Evolutionary conservation across 1,284 basidiomycete species (phyloP), one percentile per base, ranked within the genome.

Genomic region (Trichosporon sp.): DNA sequence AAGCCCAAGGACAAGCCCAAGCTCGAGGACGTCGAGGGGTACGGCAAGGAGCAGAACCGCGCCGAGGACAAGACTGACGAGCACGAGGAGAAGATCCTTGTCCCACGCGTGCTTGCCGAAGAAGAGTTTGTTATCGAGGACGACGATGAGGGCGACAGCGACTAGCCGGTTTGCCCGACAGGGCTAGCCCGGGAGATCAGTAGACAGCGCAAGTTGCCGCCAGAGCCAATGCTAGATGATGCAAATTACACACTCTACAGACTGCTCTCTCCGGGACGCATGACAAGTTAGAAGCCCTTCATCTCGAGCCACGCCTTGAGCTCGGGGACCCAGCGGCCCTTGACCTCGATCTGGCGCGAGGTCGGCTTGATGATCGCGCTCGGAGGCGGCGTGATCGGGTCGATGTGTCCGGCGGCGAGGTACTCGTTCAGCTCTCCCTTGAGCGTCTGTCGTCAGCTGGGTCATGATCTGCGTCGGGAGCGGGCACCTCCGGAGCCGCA

Each of bases 281-380:
- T n/a, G 11, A 31, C 9, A 35, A 32, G 65, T 71, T 75, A 80
- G 68, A 79, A 78, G 12, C 79, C 79, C 66, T 72, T 67, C 18
- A 70, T 72, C 65, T 77, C 75, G 60, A 80, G 69, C 70, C 71
- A 80, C 15, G 65, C 74, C 74, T 79, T 80, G 65, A 79, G 70
- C 71, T 80, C 77, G 3, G 68, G 72, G 9, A 79, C 79, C 74
- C 76, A 77, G 66, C 74, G 73, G 27, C 79, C 79, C 66, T 74
- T 76, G 62, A 81, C 70, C 64, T 76, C 76, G 65, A 81, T 34
- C 51, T 79, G 74, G 34, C 67, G 44, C 68, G 74, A 77, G n/a
- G 78, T 77, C 29, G 76, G 78, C 56, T 74, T 68, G 15, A 79
- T 25, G 7, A 69, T 70, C 9, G 76, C 75, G 42, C 63, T 67